These are phyloP conservation scores for Brassica rapa DNA, from an alignment of 345 rosid species.

Conservation along the genomic window DNA sequence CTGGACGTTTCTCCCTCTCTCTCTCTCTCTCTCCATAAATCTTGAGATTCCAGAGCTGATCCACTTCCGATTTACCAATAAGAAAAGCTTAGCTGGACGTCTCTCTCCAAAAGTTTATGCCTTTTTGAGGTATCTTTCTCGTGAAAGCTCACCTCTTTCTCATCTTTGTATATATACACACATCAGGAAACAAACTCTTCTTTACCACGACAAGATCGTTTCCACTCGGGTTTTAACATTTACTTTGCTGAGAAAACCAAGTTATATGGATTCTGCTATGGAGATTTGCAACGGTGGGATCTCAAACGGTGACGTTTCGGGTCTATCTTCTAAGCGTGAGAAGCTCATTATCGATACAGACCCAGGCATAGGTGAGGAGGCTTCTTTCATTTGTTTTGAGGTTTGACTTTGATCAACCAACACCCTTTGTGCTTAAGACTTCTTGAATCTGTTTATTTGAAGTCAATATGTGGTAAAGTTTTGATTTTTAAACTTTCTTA, in stretches of 20 bases:
- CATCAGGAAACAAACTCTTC: neutral
- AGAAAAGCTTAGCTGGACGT: no score
- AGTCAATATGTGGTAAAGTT: neutral
- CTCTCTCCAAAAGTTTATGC: neutral
- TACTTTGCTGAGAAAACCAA: neutral
- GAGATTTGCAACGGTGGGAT: conserved; percentile 33
- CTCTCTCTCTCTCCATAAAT: conserved; percentile 1
- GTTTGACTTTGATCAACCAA: conserved; percentile 18
- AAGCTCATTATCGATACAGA: conserved; percentile 97
- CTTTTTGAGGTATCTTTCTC: conserved; percentile 3
- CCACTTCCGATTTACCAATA: conserved; percentile 2
- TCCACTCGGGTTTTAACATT: neutral
- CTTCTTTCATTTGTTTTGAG: neutral
- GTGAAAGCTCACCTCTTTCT: conserved; percentile 14
- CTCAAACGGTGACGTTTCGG: conserved; percentile 40
- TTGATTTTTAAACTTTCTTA: conserved; percentile 3
- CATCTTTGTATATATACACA: conserved; percentile 2
- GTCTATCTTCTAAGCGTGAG: conserved; percentile 36
- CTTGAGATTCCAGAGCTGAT: neutral
- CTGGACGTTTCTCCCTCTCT: neutral
- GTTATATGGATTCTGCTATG: conserved; percentile 39
- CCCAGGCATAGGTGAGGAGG: conserved; percentile 87
- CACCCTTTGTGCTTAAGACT: neutral
- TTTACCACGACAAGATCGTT: neutral
- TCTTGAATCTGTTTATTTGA: conserved; percentile 5